These are phyloP conservation scores for Aspergillus sp. DNA, from an alignment of 2,329 filamentous ascomycete species.

Conservation along the genomic window DNA sequence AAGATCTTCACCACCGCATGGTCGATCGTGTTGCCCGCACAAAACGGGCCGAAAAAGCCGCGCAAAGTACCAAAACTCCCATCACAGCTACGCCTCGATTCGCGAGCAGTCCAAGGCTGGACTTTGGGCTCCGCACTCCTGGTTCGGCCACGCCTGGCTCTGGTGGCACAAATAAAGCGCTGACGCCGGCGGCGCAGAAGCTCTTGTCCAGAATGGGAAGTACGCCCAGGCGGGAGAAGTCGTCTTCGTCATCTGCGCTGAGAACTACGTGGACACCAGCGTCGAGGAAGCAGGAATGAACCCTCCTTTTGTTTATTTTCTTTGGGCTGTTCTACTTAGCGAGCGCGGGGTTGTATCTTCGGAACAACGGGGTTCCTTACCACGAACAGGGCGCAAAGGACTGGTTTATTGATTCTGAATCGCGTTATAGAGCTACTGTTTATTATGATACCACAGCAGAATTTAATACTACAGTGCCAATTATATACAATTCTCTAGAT, in stretches of 20 bases:
- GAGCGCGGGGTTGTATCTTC: not conserved
- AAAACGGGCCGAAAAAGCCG: slow-evolving; percentile 63
- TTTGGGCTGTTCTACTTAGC: not conserved
- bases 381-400: not conserved
- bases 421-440: not conserved
- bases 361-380: too few species aligned
- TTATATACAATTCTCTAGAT: not conserved
- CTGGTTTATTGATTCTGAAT: not conserved
- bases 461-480: not conserved
- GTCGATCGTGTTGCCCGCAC: slow-evolving; percentile 76
- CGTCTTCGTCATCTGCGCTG: slow-evolving; percentile 18
- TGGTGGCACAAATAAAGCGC: slow-evolving; percentile 28
- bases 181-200: slow-evolving; percentile 47
- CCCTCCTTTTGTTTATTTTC: not conserved
- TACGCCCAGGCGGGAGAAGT: slow-evolving; percentile 29
- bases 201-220: slow-evolving; percentile 40
- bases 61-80: slow-evolving; percentile 57
- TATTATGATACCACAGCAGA: not conserved
- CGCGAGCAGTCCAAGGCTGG: slow-evolving; percentile 40
- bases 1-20: slow-evolving; percentile 80
- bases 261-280: slow-evolving; percentile 44
- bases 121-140: slow-evolving; percentile 31
- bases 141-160: slow-evolving; percentile 18
- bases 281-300: slow-evolving; percentile 27
- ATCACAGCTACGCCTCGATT: slow-evolving; percentile 35